A percentile compares a stretch with the other conserved stretches of the same genome.
These are phyloP conservation scores for Endocladia muricata DNA, from an alignment of 31 red algal genomes.

Conservation along the genomic window DNA sequence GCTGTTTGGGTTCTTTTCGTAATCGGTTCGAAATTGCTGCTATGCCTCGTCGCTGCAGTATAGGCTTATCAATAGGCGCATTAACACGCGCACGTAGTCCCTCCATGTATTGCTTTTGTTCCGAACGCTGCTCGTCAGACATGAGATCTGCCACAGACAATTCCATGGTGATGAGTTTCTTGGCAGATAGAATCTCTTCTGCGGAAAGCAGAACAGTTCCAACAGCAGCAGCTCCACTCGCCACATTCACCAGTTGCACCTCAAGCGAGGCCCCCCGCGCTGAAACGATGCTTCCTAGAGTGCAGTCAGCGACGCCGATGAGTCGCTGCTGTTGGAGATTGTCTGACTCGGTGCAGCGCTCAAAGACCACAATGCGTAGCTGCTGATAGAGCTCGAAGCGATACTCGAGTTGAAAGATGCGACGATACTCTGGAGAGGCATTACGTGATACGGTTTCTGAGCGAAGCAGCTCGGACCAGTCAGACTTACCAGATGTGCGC, in stretches of 20 bases:
- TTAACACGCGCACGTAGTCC: constrained; percentile 29
- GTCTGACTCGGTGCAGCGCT: constrained; percentile 35
- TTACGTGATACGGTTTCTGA: constrained; percentile 40
- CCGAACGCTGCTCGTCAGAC: constrained; percentile 31
- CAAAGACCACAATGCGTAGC: constrained; percentile 62
- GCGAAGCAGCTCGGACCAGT: constrained; percentile 53
- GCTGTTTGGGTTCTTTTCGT: constrained; percentile 40
- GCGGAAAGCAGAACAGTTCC: constrained; percentile 39
- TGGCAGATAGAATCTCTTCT: constrained; percentile 66
- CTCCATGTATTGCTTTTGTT: constrained; percentile 26
- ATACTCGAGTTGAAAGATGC: constrained; percentile 63
- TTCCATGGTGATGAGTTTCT: constrained; percentile 56
- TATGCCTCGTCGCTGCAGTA: constrained; percentile 22
- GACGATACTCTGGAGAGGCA: constrained; percentile 29
- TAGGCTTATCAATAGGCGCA: constrained; percentile 39
- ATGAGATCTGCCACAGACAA: constrained; percentile 49
- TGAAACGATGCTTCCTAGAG: constrained; percentile 59
- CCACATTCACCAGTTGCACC: constrained; percentile 38
- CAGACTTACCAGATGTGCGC: constrained; percentile 46
- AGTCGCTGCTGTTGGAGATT: constrained; percentile 53
- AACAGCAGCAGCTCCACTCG: background rate
- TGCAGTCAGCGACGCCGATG: constrained; percentile 68
- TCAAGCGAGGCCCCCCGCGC: constrained; percentile 40
- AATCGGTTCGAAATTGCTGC: constrained; percentile 41
- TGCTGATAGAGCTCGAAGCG: constrained; percentile 74